phyloP scores from a whole-genome alignment of 306 rosid genomes.

The Quercus ilex region DNA sequence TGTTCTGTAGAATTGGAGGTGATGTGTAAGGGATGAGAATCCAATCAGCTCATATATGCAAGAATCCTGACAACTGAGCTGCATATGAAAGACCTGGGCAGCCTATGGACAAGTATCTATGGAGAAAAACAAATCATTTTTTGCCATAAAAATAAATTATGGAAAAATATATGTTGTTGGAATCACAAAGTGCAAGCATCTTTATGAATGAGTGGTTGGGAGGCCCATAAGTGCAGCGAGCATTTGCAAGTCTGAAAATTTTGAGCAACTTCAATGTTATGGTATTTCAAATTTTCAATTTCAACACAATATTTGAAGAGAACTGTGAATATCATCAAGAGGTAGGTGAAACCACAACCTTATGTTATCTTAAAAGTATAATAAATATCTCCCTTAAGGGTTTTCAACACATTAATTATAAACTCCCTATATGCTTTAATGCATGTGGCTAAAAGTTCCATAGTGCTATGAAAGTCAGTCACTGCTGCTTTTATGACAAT shows the following conservation, averaged over 20 bases:
- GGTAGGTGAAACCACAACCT: not conserved
- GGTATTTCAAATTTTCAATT: not conserved
- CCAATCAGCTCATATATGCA: too few relatives aligned
- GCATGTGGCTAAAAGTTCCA: slow-evolving; percentile 30
- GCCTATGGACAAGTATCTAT: too few relatives aligned
- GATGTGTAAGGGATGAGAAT: too few relatives aligned
- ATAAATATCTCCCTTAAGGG: slow-evolving; percentile 13
- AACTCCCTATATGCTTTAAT: slow-evolving; percentile 29
- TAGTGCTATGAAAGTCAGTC: slow-evolving; percentile 39
- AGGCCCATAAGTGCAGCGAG: not conserved
- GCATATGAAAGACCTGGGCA: too few relatives aligned
- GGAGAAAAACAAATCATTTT: too few relatives aligned
- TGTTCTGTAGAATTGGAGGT: too few relatives aligned
- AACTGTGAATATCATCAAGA: not conserved
- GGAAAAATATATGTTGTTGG: too few relatives aligned
- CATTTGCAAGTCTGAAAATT: not conserved
- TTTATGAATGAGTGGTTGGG: not conserved
- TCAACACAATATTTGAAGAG: not conserved
- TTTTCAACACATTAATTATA: slow-evolving; percentile 16
- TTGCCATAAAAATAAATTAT: too few relatives aligned
- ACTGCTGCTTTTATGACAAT: slow-evolving; percentile 31
- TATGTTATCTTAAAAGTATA: not conserved
- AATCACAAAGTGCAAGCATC: too few relatives aligned
- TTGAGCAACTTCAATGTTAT: not conserved
- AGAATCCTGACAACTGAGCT: too few relatives aligned